Base-by-base conservation (phyloP, 2,329 filamentous ascomycete genomes). In the Penicillium sp. region DNA sequence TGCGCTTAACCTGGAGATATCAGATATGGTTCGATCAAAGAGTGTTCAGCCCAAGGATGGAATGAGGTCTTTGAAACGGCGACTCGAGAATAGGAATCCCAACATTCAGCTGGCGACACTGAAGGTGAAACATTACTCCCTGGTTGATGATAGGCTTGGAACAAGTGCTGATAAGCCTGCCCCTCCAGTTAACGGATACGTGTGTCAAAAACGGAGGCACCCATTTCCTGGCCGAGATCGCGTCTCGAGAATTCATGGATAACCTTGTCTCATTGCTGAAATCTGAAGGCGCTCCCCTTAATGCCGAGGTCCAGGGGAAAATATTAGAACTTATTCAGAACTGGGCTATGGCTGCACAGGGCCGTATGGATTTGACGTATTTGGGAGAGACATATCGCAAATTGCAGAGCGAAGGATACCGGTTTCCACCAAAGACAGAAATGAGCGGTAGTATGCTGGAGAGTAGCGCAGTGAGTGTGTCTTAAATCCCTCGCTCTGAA, bases 391-490 rank as follows among this genome's bases (percentile, higher is more conserved):
- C 93, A 15, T 99, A 97, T 77, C 86, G 82, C 65, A 86, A 82
- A 31, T 77, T 99, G 61, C 91, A 96, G 74, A 83, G 83, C 58
- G 94, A 97, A 73, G 91, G 93, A 23, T 96, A 89, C 73, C 85
- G 86, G 55, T 99, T 99, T 63, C 94, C 94, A 1, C 94, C 94
- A 5, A 90, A 88, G 68, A 86, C 88, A 41, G 87, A 90, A 42
- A 89, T 99, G 44, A 84, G 93, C n/a, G 96, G 91, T 77, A 97
- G 89, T 76, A 99, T 99, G 93, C 86, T 97, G 65, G 93, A 99
- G 73, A 97, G 92, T 73, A 96, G 89, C 70, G 94, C 94, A 60
- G 91, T 96, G 84, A 74, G 89, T 82, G 36, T 56, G 17, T 31
- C 39, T 38, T 17, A 19, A 43, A 6, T 3, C 17, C 27, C 23